These are phyloP conservation scores for Tagetes erecta DNA, from an alignment of 129 eudicot genomes.

Conservation along the genomic window DNA sequence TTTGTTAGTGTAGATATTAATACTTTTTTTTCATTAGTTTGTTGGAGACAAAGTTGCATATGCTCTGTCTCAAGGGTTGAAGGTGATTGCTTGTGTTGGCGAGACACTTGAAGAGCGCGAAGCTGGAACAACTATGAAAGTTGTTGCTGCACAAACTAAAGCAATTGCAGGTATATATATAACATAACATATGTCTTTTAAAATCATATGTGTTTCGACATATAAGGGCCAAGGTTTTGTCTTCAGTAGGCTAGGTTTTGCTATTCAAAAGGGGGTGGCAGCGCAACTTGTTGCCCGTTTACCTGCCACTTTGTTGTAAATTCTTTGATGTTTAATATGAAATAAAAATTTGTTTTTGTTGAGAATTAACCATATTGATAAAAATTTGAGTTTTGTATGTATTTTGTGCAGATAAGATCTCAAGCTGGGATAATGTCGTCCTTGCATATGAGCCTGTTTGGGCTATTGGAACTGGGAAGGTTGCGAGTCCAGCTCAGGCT, in stretches of 20 bases:
- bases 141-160: constrained; percentile 69
- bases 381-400: constrained; percentile 13
- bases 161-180: constrained; percentile 60
- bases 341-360: too few species aligned
- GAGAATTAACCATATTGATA: too few species aligned
- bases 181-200: neutral
- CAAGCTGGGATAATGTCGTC: constrained; percentile 59
- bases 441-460: constrained; percentile 73
- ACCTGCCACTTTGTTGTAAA: too few species aligned
- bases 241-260: too few species aligned
- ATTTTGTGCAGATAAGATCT: constrained; percentile 42
- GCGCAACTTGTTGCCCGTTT: too few species aligned
- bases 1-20: neutral
- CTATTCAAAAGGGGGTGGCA: too few species aligned
- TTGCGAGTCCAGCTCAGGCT: constrained; percentile 68
- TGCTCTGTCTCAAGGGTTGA: constrained; percentile 64
- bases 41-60: constrained; percentile 68
- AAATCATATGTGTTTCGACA: neutral
- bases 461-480: constrained; percentile 82
- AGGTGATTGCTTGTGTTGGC: constrained; percentile 73
- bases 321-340: too few species aligned
- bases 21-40: constrained; percentile 34
- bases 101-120: constrained; percentile 71
- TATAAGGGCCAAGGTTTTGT: too few species aligned
- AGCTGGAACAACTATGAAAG: constrained; percentile 58